Base-by-base conservation (phyloP, 148 eudicot species). In the Arbutus unedo region DNA sequence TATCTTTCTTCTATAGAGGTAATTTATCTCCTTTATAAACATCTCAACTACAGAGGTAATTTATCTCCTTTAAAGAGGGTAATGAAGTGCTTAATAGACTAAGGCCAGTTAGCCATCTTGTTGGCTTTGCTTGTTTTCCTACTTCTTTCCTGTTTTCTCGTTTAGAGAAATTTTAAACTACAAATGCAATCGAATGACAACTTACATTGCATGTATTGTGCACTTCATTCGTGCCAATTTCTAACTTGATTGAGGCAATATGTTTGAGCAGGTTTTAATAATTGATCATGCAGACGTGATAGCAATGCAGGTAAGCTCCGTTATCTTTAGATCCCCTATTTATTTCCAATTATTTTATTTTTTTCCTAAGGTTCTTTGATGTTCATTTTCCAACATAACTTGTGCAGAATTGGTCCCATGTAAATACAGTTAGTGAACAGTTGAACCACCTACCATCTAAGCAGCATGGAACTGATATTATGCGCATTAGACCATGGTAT, bases 1-100 rank as follows among this genome's bases (percentile, higher is more conserved):
- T 96, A 92, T 88, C 91, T 94, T 77, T 93, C 99, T 87, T 96
- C 99, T 25, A 92, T 96, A 81, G 99, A 96, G 95, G 99, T 94
- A 77, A 82, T 50, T 68, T 82, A 3, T 81, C 15, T 16, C 51
- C 44, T 53, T 48, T 72, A 53, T 48, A 49, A 19, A 31, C 38
- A 31, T 31, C 38, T 31, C 38, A 31, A 31, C 38, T 31, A 31
- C 1, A 31, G 38, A 31, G 38, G 18, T 23, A 31, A 25, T 83
- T 59, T 7, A 8, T 10, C 14, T 54, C 57, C 14, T 10, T 21
- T 66, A 5, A 23, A 49, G 31, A 18, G 3, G 56, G 6, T 74
- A 3, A 51, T 51, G 5, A 25, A 31, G 79, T 54, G 23, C 15
- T 67, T 67, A 43, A 72, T 16, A 45, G 6, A 3, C 21, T 16